These are phyloP conservation scores for Quambalaria eucalypti DNA, from an alignment of 1,284 basidiomycete genomes.

Conservation along the genomic window DNA sequence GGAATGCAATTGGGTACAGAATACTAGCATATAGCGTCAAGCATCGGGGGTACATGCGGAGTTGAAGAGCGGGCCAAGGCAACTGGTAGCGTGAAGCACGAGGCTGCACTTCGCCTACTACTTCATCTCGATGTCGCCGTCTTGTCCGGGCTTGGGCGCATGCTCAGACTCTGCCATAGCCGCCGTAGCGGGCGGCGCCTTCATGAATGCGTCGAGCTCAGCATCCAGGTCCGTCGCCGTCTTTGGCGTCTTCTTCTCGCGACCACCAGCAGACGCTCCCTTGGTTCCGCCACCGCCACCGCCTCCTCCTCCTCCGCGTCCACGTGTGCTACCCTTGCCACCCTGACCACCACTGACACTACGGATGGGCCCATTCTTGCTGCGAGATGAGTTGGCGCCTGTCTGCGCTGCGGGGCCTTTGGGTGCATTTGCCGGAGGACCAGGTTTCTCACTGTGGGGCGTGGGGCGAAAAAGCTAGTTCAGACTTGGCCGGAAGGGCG, in stretches of 20 bases:
- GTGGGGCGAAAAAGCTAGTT: not conserved
- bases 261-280: not conserved
- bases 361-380: no score
- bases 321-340: no score
- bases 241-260: constrained; percentile 49
- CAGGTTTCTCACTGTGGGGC: not conserved
- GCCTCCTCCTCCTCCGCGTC: constrained; percentile 9
- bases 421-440: constrained; percentile 6
- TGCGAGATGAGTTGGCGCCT: no score
- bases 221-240: constrained; percentile 77
- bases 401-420: constrained; percentile 1
- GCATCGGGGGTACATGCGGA: no score
- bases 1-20: no score
- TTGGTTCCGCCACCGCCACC: constrained; percentile 15
- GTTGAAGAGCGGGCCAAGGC: no score
- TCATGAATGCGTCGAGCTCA: constrained; percentile 84
- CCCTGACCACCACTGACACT: constrained; percentile 6
- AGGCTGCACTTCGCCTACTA: no score
- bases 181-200: constrained; percentile 10
- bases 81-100: no score
- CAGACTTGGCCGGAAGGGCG: no score
- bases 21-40: no score
- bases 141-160: not conserved
- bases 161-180: not conserved
- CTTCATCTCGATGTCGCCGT: constrained; percentile 8